phyloP scores from a whole-genome alignment of 1,139 yeast genomes.

The Suhomyces bribrorum region DNA sequence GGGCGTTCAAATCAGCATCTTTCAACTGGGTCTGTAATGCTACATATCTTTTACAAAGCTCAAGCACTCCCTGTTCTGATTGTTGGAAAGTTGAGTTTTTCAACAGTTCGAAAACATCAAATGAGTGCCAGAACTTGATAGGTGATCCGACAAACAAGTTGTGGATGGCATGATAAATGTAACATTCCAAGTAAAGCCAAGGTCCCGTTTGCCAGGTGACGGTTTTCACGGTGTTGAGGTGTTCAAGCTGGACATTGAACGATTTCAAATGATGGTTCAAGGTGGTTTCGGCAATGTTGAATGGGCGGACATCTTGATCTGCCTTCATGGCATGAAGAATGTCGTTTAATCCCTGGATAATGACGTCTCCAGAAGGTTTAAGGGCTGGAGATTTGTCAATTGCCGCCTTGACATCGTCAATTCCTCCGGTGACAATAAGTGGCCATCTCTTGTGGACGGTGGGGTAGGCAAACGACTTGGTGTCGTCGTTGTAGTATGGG shows the following conservation, averaged over 20 bases:
- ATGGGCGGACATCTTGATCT: constrained; percentile 44
- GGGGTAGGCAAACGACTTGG: constrained; percentile 74
- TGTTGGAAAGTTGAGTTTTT: constrained; percentile 75
- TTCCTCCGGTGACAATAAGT: constrained; percentile 65
- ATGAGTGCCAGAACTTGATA: constrained; percentile 48
- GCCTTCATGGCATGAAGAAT: constrained; percentile 39
- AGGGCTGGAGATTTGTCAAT: constrained; percentile 16
- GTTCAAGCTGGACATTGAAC: constrained; percentile 50
- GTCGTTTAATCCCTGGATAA: constrained; percentile 38
- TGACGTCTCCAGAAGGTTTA: constrained; percentile 33
- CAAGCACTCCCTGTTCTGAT: constrained; percentile 77
- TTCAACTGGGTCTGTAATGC: constrained; percentile 37
- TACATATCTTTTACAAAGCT: constrained; percentile 70
- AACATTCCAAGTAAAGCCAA: constrained; percentile 89
- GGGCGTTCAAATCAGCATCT: constrained; percentile 28
- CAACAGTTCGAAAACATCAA: constrained; percentile 70
- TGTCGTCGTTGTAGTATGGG: constrained; percentile 66
- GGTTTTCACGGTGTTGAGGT: constrained; percentile 24
- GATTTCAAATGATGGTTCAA: constrained; percentile 47
- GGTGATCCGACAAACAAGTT: constrained; percentile 36
- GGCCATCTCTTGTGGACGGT: constrained; percentile 91
- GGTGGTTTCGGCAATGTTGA: constrained; percentile 41
- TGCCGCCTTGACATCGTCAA: constrained; percentile 53
- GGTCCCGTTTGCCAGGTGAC: constrained; percentile 87
- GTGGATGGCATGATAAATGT: constrained; percentile 70